phyloP scores from a whole-genome alignment of 768 basidiomycete species.

The Rhizopogon sp. region DNA sequence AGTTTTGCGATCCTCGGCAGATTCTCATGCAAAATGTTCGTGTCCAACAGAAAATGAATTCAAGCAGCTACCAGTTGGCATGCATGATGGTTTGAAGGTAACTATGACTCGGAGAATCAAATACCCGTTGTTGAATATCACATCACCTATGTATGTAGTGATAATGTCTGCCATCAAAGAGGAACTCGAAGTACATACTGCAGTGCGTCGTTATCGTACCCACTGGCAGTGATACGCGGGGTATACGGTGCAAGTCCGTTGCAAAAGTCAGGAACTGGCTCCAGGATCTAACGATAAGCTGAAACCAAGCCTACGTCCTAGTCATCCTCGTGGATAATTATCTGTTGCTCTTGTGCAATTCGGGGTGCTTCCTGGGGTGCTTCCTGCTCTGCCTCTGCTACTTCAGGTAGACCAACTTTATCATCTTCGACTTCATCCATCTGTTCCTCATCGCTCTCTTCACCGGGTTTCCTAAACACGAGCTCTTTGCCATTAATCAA shows the following conservation, averaged over 20 bases:
- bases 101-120: no score
- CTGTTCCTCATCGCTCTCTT: slow-evolving; percentile 38
- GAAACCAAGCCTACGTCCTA: slow-evolving; percentile 14
- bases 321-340: slow-evolving; percentile 50
- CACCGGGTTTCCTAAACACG: slow-evolving; percentile 48
- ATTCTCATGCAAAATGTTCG: no score
- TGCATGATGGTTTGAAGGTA: no score
- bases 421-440: slow-evolving; percentile 5
- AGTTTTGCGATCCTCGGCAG: no score
- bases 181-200: not conserved
- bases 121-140: no score
- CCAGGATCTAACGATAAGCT: not conserved
- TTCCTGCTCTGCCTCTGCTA: not conserved
- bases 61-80: no score
- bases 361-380: slow-evolving; percentile 9
- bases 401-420: slow-evolving; percentile 1
- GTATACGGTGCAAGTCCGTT: not conserved
- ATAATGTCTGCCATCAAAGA: not conserved
- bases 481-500: slow-evolving; percentile 76
- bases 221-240: no score
- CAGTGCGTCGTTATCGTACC: not conserved
- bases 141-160: no score
- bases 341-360: slow-evolving; percentile 32
- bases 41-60: no score
- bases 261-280: not conserved